phyloP scores from a whole-genome alignment of 2,329 filamentous ascomycete genomes.

The Myriosclerotinia duriaeana region DNA sequence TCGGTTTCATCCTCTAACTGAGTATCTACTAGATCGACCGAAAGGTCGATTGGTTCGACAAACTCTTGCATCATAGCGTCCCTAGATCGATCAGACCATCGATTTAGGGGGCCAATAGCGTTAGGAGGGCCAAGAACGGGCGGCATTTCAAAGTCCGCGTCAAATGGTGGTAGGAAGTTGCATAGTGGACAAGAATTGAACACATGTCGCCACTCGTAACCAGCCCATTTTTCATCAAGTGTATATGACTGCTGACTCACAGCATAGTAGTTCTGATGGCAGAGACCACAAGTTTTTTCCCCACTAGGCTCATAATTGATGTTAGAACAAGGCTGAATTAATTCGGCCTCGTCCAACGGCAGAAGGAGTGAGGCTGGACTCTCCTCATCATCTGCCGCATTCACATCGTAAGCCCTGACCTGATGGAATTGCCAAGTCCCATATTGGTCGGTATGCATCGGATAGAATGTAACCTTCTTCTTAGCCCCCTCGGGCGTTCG shows the following conservation, averaged over 20 bases:
- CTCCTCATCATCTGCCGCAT: neutral
- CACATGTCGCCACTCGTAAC: too few species aligned
- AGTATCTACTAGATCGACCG: too few species aligned
- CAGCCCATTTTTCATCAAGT: neutral
- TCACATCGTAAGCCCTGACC: too few species aligned
- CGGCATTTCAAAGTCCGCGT: too few species aligned
- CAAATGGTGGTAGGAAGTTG: too few species aligned
- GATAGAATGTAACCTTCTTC: neutral
- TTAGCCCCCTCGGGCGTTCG: neutral
- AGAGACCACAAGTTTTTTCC: neutral
- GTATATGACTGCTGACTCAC: neutral
- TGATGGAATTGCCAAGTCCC: too few species aligned
- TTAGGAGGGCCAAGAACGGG: neutral
- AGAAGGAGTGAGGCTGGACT: neutral
- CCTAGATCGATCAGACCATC: neutral
- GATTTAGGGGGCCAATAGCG: neutral
- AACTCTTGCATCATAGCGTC: neutral
- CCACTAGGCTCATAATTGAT: neutral
- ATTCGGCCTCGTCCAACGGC: neutral
- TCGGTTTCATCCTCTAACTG: neutral
- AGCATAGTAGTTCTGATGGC: neutral
- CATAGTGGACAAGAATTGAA: too few species aligned
- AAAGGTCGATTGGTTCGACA: too few species aligned
- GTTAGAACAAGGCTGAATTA: neutral
- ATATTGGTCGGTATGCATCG: too few species aligned